Conservation (phyloP, 2,329 filamentous ascomycete genomes). For the Arachnomyces sp. region DNA sequence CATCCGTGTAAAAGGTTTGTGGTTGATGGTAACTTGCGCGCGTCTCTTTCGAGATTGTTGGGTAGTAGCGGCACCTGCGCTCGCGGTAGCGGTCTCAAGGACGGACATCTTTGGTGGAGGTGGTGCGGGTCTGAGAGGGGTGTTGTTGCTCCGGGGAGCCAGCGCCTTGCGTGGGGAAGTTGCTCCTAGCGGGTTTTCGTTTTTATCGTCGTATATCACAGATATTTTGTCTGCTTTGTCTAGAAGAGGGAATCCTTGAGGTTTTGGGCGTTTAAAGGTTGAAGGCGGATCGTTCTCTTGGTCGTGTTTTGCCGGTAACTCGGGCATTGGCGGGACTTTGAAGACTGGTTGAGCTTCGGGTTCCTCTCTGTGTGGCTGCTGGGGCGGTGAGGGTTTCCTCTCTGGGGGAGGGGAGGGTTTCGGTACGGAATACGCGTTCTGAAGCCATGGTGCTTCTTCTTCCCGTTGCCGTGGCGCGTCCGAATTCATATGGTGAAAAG, state of each 20-base stretch:
- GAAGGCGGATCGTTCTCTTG: slow-evolving; percentile 77
- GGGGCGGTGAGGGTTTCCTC: slow-evolving; percentile 29
- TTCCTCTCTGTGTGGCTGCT: slow-evolving; percentile 17
- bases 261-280: slow-evolving; percentile 56
- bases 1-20: slow-evolving; percentile 79
- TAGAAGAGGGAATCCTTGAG: slow-evolving; percentile 45
- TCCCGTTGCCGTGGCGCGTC: slow-evolving; percentile 15
- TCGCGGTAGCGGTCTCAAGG: slow-evolving; percentile 79
- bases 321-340: slow-evolving; percentile 48
- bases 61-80: slow-evolving; percentile 69
- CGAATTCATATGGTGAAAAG: no score
- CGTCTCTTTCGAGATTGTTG: slow-evolving; percentile 66
- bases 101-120: slow-evolving; percentile 96
- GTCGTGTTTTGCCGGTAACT: slow-evolving; percentile 58
- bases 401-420: slow-evolving; percentile 36
- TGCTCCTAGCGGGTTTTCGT: slow-evolving; percentile 37
- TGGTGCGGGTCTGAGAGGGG: slow-evolving; percentile 64
- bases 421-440: slow-evolving; percentile 28
- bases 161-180: slow-evolving; percentile 40
- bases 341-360: slow-evolving; percentile 49
- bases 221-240: slow-evolving; percentile 51
- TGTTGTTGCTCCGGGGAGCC: slow-evolving; percentile 53
- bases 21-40: slow-evolving; percentile 79
- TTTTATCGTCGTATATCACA: slow-evolving; percentile 41
- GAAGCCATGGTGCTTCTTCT: slow-evolving; percentile 26